phyloP scores from a whole-genome alignment of 129 eudicot genomes.

The Glebionis coronaria region DNA sequence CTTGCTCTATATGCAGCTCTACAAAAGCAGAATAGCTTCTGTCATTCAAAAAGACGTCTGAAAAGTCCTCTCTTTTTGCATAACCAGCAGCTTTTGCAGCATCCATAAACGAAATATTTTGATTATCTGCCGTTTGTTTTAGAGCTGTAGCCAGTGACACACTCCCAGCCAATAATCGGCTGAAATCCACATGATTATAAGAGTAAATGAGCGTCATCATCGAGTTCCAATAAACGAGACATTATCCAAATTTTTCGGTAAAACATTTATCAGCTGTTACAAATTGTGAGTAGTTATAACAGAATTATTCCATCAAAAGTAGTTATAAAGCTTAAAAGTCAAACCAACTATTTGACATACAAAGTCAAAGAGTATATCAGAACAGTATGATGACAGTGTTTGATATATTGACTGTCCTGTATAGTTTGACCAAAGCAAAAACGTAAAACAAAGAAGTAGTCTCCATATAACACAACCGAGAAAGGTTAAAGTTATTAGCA shows the following conservation, averaged over 20 bases:
- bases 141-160: slow-evolving; percentile 64
- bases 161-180: slow-evolving; percentile 95
- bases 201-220: background rate
- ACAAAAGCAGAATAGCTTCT: slow-evolving; percentile 79
- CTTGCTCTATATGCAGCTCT: slow-evolving; percentile 97
- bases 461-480: background rate
- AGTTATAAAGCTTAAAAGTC: no score
- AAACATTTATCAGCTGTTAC: background rate
- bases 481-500: background rate
- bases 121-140: slow-evolving; percentile 61
- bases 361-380: background rate
- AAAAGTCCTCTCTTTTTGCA: slow-evolving; percentile 48
- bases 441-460: background rate
- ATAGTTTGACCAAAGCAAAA: background rate
- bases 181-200: slow-evolving; percentile 37
- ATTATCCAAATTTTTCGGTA: background rate
- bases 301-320: background rate
- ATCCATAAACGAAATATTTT: slow-evolving; percentile 75
- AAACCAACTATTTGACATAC: slow-evolving; percentile 4
- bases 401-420: background rate
- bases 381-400: no score
- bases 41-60: slow-evolving; percentile 48
- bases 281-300: no score
- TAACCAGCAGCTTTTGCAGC: slow-evolving; percentile 90
- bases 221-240: background rate